Conservation (phyloP, 495 filamentous ascomycete species). For the Lophiostoma macrostomum region DNA sequence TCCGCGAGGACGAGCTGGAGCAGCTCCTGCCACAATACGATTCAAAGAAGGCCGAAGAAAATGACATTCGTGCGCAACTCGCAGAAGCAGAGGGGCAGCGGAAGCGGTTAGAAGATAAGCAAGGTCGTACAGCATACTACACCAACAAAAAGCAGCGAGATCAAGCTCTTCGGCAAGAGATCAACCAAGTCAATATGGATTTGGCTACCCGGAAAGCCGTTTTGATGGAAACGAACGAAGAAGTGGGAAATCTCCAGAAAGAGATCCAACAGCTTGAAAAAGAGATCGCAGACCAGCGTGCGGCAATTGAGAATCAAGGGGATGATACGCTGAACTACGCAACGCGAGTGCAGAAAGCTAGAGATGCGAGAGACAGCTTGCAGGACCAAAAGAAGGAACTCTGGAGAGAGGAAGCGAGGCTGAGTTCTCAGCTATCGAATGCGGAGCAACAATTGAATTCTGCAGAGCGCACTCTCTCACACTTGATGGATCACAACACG, state of each 20-base stretch:
- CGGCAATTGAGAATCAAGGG: conserved; percentile 74
- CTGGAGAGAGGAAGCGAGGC: conserved; percentile 84
- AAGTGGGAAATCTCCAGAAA: conserved; percentile 70
- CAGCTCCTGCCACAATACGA: conserved; percentile 72
- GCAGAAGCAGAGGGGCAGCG: conserved; percentile 71
- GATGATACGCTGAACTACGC: conserved; percentile 67
- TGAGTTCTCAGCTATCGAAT: conserved; percentile 72
- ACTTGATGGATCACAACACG: conserved; percentile 86
- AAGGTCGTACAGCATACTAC: conserved; percentile 85
- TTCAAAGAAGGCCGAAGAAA: conserved; percentile 68
- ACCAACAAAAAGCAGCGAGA: conserved; percentile 85
- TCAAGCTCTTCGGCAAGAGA: conserved; percentile 72
- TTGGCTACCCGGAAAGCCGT: conserved; percentile 78
- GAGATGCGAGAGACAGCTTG: conserved; percentile 74
- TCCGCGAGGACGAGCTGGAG: conserved; percentile 71
- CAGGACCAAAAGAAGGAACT: conserved; percentile 87
- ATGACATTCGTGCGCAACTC: conserved; percentile 62
- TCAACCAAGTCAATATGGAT: conserved; percentile 73
- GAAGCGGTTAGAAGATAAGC: conserved; percentile 86
- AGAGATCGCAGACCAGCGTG: conserved; percentile 65
- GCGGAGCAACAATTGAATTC: conserved; percentile 68
- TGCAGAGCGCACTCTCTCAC: conserved; percentile 71
- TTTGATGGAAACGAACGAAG: conserved; percentile 75
- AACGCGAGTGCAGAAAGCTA: conserved; percentile 70
- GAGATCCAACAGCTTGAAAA: conserved; percentile 69